Evolutionary conservation across 2,329 filamentous ascomycete species (phyloP), one percentile per base, ranked within the genome.

Genomic region (Neobulgaria alba): DNA sequence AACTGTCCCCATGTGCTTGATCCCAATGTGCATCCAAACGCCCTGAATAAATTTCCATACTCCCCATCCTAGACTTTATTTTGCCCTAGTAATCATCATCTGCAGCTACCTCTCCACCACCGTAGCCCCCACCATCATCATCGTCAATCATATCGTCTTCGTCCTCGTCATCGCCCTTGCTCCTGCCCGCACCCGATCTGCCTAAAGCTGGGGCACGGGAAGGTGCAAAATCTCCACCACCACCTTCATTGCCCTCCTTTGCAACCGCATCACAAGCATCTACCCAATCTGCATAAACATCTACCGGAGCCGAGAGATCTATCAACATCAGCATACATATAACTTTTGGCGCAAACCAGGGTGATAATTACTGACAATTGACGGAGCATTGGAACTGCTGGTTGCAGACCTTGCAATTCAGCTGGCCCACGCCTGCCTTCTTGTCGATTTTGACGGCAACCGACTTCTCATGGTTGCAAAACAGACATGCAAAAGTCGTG

Each of bases 221-320:
- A 15, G 51, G 50, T 14, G 51, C 52, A 39, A 42, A 36, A 21
- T 52, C 50, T 12, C 43, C 50, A 32, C 55, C 57, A 26, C 10
- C 56, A 16, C 58, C 62, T 10, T 62, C 65, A 14, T 67, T 70
- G 15, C 71, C 68, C 45, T 79, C 71, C 57, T 83, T 80, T 12
- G 79, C 79, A 36, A 85, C 80, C 4, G 76, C 71, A 58, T 86
- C 82, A 59, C 81, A 85, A n/a, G 92, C 92, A 65, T 98, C 92
- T 49, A 98, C 86, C 92, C 92, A 98, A 63, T 96, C 92, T 23
- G 86, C 85, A 60, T 98, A 98, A 5, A 98, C 90, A 60, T 98
- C 92, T 34, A 98, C 88, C 0, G 87, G 77, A 10, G 85, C 85
- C 18, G 86, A 93, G 18, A 96, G 78, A 62, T 93, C 87, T 94